These are phyloP conservation scores for Ramaria rubella DNA, from an alignment of 768 basidiomycete species.

Conservation along the genomic window DNA sequence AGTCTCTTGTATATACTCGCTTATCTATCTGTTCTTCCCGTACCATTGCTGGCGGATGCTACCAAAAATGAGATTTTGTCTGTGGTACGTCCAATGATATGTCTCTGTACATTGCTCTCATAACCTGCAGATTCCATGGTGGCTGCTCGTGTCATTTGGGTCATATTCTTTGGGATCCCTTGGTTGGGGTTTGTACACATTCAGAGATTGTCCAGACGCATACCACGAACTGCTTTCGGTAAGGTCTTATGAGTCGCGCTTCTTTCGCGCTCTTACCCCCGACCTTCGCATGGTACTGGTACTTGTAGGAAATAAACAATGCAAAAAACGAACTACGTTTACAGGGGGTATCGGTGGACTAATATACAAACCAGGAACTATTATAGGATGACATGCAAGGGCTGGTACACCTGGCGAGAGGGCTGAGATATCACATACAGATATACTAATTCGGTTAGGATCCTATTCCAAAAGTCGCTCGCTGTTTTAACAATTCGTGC, in stretches of 20 bases:
- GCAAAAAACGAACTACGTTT: conserved; percentile 53
- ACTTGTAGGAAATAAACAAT: conserved; percentile 49
- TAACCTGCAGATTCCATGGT: conserved; percentile 64
- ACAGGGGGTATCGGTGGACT: conserved; percentile 58
- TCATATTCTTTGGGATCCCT: conserved; percentile 74
- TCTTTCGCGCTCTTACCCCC: no score
- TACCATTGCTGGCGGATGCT: conserved; percentile 46
- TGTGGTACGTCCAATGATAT: conserved; percentile 56
- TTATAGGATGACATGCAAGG: no score
- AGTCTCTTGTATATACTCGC: conserved; percentile 48
- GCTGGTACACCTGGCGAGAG: no score
- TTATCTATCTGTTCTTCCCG: conserved; percentile 45
- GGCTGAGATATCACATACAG: not conserved
- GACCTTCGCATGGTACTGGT: conserved; percentile 9
- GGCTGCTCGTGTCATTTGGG: conserved; percentile 73
- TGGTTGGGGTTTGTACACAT: conserved; percentile 67
- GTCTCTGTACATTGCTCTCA: conserved; percentile 18
- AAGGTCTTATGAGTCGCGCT: conserved; percentile 21
- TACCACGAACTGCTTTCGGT: conserved; percentile 63
- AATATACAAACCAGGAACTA: conserved; percentile 12
- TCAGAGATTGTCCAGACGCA: conserved; percentile 74
- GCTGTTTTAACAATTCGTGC: conserved; percentile 2
- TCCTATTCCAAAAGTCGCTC: conserved; percentile 6
- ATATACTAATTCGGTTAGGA: not conserved
- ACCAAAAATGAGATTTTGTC: conserved; percentile 48